These are phyloP conservation scores for Paraglomus brasilianum DNA, from an alignment of 192 early-diverging fungal genomes.

Conservation along the genomic window DNA sequence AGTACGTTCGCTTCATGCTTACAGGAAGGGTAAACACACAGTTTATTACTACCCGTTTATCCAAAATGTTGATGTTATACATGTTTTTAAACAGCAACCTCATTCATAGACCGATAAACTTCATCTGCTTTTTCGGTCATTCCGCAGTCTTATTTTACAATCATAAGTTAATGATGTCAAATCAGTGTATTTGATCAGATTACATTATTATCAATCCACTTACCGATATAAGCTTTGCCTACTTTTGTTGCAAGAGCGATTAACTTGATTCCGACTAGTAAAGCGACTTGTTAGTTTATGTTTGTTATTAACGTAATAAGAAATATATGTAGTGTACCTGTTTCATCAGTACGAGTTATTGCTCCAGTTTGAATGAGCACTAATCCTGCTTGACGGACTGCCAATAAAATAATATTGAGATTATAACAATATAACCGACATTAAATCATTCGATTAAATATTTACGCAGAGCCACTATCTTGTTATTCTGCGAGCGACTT, in stretches of 20 bases:
- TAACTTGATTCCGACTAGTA: slow-evolving; percentile 19
- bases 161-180: neutral
- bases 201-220: neutral
- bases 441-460: neutral
- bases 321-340: neutral
- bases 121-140: slow-evolving; percentile 30
- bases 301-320: neutral
- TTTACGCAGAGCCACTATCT: slow-evolving; percentile 21
- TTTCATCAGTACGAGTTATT: neutral
- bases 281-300: no score
- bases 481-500: neutral
- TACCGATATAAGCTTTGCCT: slow-evolving; percentile 28
- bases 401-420: neutral
- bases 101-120: slow-evolving; percentile 17
- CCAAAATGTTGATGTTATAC: neutral
- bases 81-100: neutral
- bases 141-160: slow-evolving; percentile 23
- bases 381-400: slow-evolving; percentile 27
- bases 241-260: slow-evolving; percentile 24
- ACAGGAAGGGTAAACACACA: neutral
- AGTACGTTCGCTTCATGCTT: slow-evolving; percentile 21
- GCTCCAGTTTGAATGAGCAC: slow-evolving; percentile 13
- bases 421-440: neutral
- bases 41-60: neutral
- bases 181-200: neutral